These are phyloP conservation scores for Talaromyces nanjingensis DNA, from an alignment of 495 filamentous ascomycete species.

Conservation along the genomic window DNA sequence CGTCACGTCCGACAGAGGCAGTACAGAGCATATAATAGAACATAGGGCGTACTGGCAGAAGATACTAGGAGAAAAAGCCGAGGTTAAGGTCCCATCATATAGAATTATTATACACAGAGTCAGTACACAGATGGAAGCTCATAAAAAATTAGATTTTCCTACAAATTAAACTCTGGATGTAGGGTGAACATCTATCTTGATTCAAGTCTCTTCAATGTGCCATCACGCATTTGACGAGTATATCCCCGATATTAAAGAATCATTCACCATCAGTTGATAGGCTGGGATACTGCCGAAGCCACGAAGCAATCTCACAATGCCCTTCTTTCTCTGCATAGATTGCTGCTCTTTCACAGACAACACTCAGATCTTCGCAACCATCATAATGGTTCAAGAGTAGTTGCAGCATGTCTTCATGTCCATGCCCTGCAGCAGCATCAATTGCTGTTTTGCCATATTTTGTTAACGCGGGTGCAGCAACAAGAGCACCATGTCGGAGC, in stretches of 20 bases:
- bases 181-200: not conserved
- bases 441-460: conserved; percentile 29
- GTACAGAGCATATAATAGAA: too few relatives aligned
- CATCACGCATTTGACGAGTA: not conserved
- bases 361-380: conserved; percentile 9
- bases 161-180: not conserved
- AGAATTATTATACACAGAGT: too few relatives aligned
- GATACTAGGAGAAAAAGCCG: too few relatives aligned
- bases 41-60: too few relatives aligned
- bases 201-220: not conserved
- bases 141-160: not conserved
- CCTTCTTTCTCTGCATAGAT: conserved; percentile 11
- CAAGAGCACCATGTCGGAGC: conserved; percentile 17
- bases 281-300: conserved; percentile 16
- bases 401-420: conserved; percentile 35
- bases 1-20: too few relatives aligned
- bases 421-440: conserved; percentile 31
- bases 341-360: conserved; percentile 13
- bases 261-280: not conserved
- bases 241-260: not conserved
- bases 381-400: conserved; percentile 27
- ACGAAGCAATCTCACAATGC: conserved; percentile 9
- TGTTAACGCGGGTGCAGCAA: conserved; percentile 21
- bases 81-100: too few relatives aligned
- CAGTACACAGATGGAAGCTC: too few relatives aligned